Evolutionary conservation across 2,329 filamentous ascomycete genomes (phyloP), one percentile per base, ranked within the genome.

Genomic region (Ophiostoma ips): DNA sequence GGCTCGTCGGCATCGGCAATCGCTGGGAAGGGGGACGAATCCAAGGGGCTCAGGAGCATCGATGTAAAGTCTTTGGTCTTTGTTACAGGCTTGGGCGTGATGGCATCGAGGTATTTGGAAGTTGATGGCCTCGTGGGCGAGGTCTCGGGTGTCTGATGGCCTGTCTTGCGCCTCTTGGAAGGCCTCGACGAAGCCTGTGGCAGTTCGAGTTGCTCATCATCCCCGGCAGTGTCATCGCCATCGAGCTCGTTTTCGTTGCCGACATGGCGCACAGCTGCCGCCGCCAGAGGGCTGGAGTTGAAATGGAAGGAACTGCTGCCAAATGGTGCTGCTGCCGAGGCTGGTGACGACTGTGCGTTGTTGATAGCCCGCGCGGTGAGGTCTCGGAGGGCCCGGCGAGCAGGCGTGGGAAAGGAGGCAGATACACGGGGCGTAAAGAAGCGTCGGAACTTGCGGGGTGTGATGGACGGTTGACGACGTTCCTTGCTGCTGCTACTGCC

Each of bases 361-460:
- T 70, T 71, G 30, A 71, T 48, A 13, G 60, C 62, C 24, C 66
- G 61, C 11, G 63, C 63, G 12, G 66, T 66, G 34, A 72, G 63
- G 48, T 70, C 67, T 31, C 61, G 60, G 19, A 71, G 63, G 5
- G 66, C 68, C 49, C 59, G 62, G 35, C 68, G 62, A 45, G 64
- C 66, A 5, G 65, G 62, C 50, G 64, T 69, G 16, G 62, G 62
- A 33, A 64, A 58, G 12, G 31, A 21, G 44, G 63, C 59, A 2
- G 66, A 63, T 28, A 67, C 64, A 48, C 66, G 62, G 13, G 72
- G 73, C 10, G 72, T 72, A 55, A 76, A 77, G 65, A 77, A 76
- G 24, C 66, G 65, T 33, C 59, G 65, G 54, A 77, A 77, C 58
- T 73, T 75, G 55, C 72, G 64, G 50, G 73, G 73, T 3, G 73